Conservation (phyloP, 2,329 filamentous ascomycete genomes). For the Claviceps purpurea region DNA sequence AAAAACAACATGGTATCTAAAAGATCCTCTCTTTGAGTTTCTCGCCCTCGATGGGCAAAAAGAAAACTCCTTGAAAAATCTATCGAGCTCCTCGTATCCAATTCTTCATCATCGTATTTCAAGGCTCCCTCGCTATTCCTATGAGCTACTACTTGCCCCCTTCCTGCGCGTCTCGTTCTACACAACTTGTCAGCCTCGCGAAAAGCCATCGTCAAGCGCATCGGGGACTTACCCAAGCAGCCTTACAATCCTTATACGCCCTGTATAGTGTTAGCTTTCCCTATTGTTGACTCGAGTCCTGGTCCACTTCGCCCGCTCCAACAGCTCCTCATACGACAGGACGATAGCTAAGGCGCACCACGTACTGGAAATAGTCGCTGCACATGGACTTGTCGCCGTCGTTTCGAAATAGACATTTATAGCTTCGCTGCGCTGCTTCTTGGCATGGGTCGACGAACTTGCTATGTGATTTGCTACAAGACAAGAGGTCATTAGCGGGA, state of each 20-base stretch:
- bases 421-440: conserved; percentile 73
- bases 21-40: neutral
- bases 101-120: neutral
- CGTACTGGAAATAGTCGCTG: conserved; percentile 87
- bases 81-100: neutral
- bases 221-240: conserved; percentile 62
- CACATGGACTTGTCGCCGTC: conserved; percentile 82
- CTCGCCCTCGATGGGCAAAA: too few relatives aligned
- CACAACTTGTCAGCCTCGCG: neutral
- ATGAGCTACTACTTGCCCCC: conserved; percentile 1
- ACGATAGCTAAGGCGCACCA: conserved; percentile 6
- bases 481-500: neutral
- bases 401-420: conserved; percentile 81
- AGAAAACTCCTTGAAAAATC: too few relatives aligned
- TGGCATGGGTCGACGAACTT: conserved; percentile 94
- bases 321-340: too few relatives aligned
- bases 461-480: conserved; percentile 65
- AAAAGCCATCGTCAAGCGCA: neutral
- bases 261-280: conserved; percentile 30
- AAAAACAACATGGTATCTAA: too few relatives aligned
- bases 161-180: conserved; percentile 12
- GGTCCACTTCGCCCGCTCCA: too few relatives aligned
- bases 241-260: conserved; percentile 89
- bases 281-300: neutral
- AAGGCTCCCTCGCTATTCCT: neutral